Base-by-base conservation (phyloP, 2,329 filamentous ascomycete genomes). In the Aureobasidium sp. region DNA sequence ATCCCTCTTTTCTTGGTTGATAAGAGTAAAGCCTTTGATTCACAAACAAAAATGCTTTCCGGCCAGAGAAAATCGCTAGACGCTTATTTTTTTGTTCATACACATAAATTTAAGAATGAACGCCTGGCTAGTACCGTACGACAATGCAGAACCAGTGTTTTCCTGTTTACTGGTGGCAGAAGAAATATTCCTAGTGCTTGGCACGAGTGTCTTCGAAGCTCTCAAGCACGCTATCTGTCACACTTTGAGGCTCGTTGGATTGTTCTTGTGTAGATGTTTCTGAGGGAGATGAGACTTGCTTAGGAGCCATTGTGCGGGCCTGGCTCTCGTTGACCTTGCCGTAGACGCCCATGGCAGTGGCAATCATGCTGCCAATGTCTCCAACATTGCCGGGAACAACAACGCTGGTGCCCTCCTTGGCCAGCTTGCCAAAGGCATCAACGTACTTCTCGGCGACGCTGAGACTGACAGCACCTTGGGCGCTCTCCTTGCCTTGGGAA, bases 361-460 rank as follows among this genome's bases (percentile, higher is more conserved):
- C 92, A 74, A 99, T 97, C 92, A 99, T 96, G 68, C 90, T 86
- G 61, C 91, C 88, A 68, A 99, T 92, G 73, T 99, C 94, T 64
- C 94, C 94, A 41, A 99, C 91, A 71, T 99, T 97, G 12, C 94
- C 94, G 0, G 94, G 94, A 15, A 99, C 92, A 23, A 99, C 91
- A 32, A 99, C 88, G 5, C 91, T 90, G 3, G 94, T 99, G 69
- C 94, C 91, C 79, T 99, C 92, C 78, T 93, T 94, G 56, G 94
- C 94, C 68, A 99, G 80, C 72, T 92, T 90, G 68, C 84, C 87
- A 71, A 97, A 99, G 4, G 94, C 94, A 50, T 95, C 93, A 58
- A 99, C 94, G 70, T 99, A 99, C 77, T 97, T 96, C 83, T 99
- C 94, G 0, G 94, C 94, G 9, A 99, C 90, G 15, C 84, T 90